Percentiles rank a stretch among this genome's conserved stretches.
Evolutionary conservation across 2,329 filamentous ascomycete genomes (phyloP).

Genomic region (Dothistroma septosporum): DNA sequence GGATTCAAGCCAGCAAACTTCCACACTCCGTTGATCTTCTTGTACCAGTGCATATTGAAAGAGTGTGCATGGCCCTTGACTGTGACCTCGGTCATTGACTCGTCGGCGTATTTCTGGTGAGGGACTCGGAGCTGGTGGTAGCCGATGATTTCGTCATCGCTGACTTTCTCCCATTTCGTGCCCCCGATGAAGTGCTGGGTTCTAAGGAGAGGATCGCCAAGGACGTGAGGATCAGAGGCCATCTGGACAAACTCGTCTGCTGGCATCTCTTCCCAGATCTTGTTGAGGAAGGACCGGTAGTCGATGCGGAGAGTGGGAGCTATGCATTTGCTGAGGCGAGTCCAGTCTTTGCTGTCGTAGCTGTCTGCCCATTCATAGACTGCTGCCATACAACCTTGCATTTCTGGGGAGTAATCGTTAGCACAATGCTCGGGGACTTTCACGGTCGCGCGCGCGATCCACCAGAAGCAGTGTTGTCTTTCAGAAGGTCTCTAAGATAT

Average conservation of each 20-base stretch:
- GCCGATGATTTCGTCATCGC: constrained; percentile 47
- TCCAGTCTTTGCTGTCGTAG: constrained; percentile 65
- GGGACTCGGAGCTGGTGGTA: constrained; percentile 57
- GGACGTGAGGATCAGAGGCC: constrained; percentile 50
- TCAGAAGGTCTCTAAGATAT: constrained; percentile 15
- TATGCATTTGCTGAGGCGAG: constrained; percentile 56
- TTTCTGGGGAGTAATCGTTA: constrained; percentile 24
- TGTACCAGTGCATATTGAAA: constrained; percentile 53
- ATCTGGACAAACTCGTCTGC: constrained; percentile 52
- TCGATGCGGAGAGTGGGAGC: constrained; percentile 63
- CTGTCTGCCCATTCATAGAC: constrained; percentile 62
- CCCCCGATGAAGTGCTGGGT: constrained; percentile 57
- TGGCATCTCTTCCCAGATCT: constrained; percentile 55
- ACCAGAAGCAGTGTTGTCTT: background rate
- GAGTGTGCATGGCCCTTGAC: constrained; percentile 57
- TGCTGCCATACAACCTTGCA: constrained; percentile 39
- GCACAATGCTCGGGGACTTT: background rate
- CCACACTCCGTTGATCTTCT: constrained; percentile 55
- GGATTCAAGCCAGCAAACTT: constrained; percentile 55
- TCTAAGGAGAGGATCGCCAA: constrained; percentile 53
- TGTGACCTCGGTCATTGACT: constrained; percentile 42
- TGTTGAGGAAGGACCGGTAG: constrained; percentile 58
- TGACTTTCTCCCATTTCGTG: constrained; percentile 49
- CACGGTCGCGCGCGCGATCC: background rate
- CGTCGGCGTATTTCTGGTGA: constrained; percentile 54